These are phyloP conservation scores for Exophiala bonariae DNA, from an alignment of 2,329 filamentous ascomycete genomes.

Conservation along the genomic window DNA sequence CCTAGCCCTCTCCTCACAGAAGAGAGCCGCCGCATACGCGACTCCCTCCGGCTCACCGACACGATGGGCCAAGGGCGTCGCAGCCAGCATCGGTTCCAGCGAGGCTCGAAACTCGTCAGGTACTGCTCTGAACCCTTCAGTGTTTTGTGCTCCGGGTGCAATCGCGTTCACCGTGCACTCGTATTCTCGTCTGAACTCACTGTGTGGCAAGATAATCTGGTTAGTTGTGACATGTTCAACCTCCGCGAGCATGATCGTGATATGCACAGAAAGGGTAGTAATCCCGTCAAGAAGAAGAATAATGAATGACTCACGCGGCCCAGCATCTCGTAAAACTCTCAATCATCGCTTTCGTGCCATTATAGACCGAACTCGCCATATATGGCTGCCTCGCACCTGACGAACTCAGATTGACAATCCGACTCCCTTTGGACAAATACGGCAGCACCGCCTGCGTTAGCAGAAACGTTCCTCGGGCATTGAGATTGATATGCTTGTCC, in stretches of 20 bases:
- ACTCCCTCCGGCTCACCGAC: constrained; percentile 53
- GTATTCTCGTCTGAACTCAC: constrained; percentile 13
- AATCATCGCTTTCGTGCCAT: constrained; percentile 52
- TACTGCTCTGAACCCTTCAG: constrained; percentile 8
- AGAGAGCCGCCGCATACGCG: constrained; percentile 46
- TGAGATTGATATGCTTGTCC: constrained; percentile 46
- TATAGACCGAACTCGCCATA: constrained; percentile 43
- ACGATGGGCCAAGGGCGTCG: constrained; percentile 22
- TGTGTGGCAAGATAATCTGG: too few species aligned
- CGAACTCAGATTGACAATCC: constrained; percentile 40
- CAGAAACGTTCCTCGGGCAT: constrained; percentile 48
- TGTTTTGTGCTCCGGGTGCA: constrained; percentile 7
- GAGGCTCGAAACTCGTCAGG: constrained; percentile 1
- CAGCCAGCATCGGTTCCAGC: constrained; percentile 9
- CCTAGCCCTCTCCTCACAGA: constrained; percentile 31
- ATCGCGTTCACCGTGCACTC: constrained; percentile 12
- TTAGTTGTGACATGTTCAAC: too few species aligned
- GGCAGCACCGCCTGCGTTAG: constrained; percentile 33
- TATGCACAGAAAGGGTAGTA: background rate
- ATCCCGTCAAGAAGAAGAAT: background rate
- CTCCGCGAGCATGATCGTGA: too few species aligned
- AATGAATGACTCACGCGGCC: constrained; percentile 27
- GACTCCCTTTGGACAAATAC: constrained; percentile 36
- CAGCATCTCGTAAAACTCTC: constrained; percentile 49
- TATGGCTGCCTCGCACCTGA: constrained; percentile 9